Percentiles rank a stretch among this genome's conserved stretches.
phyloP scores from a whole-genome alignment of 306 rosid genomes.

The Vicia faba region DNA sequence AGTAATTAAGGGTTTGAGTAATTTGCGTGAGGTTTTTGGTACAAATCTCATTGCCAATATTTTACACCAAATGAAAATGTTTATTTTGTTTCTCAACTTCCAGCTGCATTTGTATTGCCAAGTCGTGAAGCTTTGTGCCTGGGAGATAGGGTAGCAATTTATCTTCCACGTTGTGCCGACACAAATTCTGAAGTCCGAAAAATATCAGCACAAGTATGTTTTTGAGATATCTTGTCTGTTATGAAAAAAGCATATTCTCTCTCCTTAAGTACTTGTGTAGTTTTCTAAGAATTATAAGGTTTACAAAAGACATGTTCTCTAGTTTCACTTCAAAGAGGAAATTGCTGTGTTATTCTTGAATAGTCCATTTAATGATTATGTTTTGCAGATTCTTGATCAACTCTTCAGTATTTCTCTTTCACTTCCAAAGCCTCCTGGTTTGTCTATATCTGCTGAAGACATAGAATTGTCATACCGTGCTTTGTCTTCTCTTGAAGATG shows the following conservation, averaged over 20 bases:
- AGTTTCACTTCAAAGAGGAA: conserved; percentile 28
- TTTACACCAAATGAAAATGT: conserved; percentile 11
- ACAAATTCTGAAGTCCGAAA: conserved; percentile 89
- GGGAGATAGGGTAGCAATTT: conserved; percentile 84
- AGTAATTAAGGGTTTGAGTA: not conserved
- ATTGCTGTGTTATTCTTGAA: conserved; percentile 27
- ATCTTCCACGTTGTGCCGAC: conserved; percentile 98
- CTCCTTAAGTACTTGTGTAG: conserved; percentile 7
- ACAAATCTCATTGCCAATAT: not conserved
- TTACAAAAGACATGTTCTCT: conserved; percentile 24
- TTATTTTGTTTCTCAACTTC: conserved; percentile 34
- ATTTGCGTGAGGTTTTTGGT: conserved; percentile 4
- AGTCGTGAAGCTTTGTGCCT: conserved; percentile 88
- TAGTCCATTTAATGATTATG: conserved; percentile 16
- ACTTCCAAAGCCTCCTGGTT: conserved; percentile 78
- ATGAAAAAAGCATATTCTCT: conserved; percentile 12
- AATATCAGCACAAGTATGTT: conserved; percentile 79
- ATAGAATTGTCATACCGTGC: conserved; percentile 82
- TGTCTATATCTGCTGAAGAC: conserved; percentile 60
- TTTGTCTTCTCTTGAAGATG: conserved; percentile 92
- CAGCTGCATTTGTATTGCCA: conserved; percentile 92
- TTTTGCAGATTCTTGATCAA: conserved; percentile 80
- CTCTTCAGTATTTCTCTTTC: conserved; percentile 89
- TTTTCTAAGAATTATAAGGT: conserved; percentile 15
- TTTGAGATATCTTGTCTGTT: conserved; percentile 19